A percentile compares a stretch with the other conserved stretches of the same genome.
Conservation (phyloP, 768 basidiomycete genomes). For the Tephrocybe sp. region DNA sequence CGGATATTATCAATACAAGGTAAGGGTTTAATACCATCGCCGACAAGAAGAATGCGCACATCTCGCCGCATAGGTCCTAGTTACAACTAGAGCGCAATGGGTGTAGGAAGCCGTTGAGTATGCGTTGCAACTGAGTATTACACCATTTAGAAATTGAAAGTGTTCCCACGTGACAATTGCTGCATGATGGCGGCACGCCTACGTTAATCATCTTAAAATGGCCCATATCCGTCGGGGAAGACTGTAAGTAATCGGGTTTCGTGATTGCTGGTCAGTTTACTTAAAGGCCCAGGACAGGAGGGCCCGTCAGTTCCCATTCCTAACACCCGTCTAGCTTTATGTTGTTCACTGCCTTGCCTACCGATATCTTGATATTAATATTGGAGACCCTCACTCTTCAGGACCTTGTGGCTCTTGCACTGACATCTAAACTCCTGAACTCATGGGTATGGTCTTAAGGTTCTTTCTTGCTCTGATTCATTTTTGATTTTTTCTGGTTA, state of each 20-base stretch:
- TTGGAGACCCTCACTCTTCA: constrained; percentile 39
- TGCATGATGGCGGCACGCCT: not conserved
- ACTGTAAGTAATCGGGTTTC: not conserved
- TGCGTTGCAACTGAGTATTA: not conserved
- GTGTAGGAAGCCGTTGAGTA: constrained; percentile 1
- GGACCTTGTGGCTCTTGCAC: constrained; percentile 41
- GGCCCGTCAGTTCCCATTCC: not conserved
- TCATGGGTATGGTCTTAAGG: constrained; percentile 39
- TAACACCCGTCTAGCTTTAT: constrained; percentile 14
- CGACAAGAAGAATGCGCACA: constrained; percentile 91
- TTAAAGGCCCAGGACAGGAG: not conserved
- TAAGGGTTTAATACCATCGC: constrained; percentile 68
- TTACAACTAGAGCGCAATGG: constrained; percentile 9
- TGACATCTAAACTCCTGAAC: constrained; percentile 36
- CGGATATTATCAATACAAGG: constrained; percentile 10
- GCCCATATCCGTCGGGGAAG: too few relatives aligned
- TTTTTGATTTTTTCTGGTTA: constrained; percentile 21
- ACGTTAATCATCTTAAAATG: too few relatives aligned
- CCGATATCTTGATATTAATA: constrained; percentile 55
- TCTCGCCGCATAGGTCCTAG: constrained; percentile 72
- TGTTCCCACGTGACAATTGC: constrained; percentile 16
- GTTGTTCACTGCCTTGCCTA: constrained; percentile 38
- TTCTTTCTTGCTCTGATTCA: not conserved
- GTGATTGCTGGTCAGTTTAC: not conserved
- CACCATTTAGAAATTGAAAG: constrained; percentile 12